Base-by-base conservation (phyloP, 1,284 basidiomycete species). In the Violaceomyces palustris region DNA sequence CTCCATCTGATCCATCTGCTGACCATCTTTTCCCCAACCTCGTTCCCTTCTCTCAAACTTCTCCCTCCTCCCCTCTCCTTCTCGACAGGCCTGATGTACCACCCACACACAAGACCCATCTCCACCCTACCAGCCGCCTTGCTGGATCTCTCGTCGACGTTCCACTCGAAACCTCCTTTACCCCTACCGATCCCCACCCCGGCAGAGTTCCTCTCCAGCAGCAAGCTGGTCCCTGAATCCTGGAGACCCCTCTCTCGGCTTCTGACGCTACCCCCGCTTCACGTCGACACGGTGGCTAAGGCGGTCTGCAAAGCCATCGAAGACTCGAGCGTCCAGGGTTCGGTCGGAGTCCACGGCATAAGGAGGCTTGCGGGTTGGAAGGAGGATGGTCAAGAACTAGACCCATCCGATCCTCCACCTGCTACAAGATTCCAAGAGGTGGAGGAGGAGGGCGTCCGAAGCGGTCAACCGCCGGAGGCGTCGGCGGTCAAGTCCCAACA, bases 281-380 rank as follows among this genome's bases (percentile, higher is more conserved):
- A 98, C 69, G 88, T 96, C 21, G 93, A 98, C 65, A 90, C 93
- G 50, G 89, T 98, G 28, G 93, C 86, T 1, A 83, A 85, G 62
- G 89, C 91, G 0, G 81, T 90, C 8, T 83, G 83, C 54, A 74
- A 56, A 2, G 65, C 75, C 4, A 74, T 86, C 42, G 74, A 72
- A 47, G 56, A 51, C 36, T 74, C 74, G 3, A 46, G 29, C 23
- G 42, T 61, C 6, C 38, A 42, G 15, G 68, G 68, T 7, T 33
- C 53, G 22, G 42, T 67, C 21, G 58, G 61, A 21, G 42, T 50
- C 4, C 44, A 54, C 11, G 49, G 41, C 2, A 69, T 71, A 21
- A 45, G 58, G 15, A 45, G 48, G 35, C 53, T 70, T 0, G 66
- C 66, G 5, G 65, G 68, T 0, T 70, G 63, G 57, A 49, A 52